Evolutionary conservation across 305 asterid genomes (phyloP), one percentile per base, ranked within the genome.

Genomic region (Fraxinus nigra): DNA sequence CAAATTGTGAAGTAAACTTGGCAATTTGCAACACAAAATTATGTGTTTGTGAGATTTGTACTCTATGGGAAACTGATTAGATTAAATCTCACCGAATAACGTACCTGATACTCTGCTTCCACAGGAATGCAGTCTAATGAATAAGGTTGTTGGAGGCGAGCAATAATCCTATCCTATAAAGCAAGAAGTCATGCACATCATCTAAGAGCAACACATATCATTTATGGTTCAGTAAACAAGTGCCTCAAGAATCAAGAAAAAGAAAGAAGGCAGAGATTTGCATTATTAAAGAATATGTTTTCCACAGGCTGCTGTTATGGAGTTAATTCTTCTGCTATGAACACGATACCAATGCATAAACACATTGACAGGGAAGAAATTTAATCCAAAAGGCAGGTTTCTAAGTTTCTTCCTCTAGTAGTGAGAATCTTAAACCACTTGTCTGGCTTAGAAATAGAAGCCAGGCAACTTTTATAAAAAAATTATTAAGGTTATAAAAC

Each of bases 111-210:
- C 87, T 95, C 99, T 79, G 98, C 97, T 90, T 95, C 99, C 76
- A 95, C 99, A 0, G 99, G 98, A 82, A 95, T 95, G 90, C 98
- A 94, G 87, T 94, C 98, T 88, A 94, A 83, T 1, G 98, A 92
- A 89, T 93, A 94, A 82, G 98, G 98, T 89, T 94, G 98, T 85
- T 94, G 98, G 86, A 94, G 97, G 54, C 98, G 98, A 86, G 98
- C 97, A 75, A 95, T 93, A 73, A 95, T 95, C 78, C 98, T 92
- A 82, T 95, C 98, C 98, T 95, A 87, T 18, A 84, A 81, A 82
- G 80, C 69, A 14, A 70, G 40, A 70, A 69, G 40, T 70, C 75
- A 80, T 48, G 59, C 34, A 16, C 37, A 67, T 35, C 30, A 81
- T n/a, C 63, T 11, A 46, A 56, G 38, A 80, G 84, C 51, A 72